Conservation (phyloP, 495 filamentous ascomycete genomes). For the Hypoxylon rickii region DNA sequence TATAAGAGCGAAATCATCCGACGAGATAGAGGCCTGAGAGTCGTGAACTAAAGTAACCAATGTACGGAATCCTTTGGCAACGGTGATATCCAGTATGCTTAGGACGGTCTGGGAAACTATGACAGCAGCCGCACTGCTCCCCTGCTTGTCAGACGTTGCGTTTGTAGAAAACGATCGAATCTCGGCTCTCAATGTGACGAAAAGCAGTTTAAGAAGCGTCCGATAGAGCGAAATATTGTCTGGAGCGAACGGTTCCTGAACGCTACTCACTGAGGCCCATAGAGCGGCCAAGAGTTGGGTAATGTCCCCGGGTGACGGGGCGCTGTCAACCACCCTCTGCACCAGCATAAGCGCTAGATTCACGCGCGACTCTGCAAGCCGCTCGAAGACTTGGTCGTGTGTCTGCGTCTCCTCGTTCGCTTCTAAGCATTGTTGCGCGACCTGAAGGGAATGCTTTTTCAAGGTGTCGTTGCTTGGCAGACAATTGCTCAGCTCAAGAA, state of each 20-base stretch:
- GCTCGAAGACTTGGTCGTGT: conserved; percentile 72
- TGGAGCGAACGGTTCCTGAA: conserved; percentile 65
- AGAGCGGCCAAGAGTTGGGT: conserved; percentile 64
- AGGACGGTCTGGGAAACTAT: conserved; percentile 61
- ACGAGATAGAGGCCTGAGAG: conserved; percentile 48
- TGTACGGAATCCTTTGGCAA: conserved; percentile 80
- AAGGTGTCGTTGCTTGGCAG: conserved; percentile 64
- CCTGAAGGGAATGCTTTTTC: conserved; percentile 64
- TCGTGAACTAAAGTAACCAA: conserved; percentile 77
- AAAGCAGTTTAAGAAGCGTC: conserved; percentile 80
- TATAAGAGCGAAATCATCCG: conserved; percentile 81
- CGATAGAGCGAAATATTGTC: conserved; percentile 75
- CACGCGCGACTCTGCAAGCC: conserved; percentile 69
- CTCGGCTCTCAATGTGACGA: conserved; percentile 72
- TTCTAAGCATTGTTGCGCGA: conserved; percentile 72
- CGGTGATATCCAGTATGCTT: conserved; percentile 73
- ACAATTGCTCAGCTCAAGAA: conserved; percentile 77
- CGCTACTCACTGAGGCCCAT: conserved; percentile 68
- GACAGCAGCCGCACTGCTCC: conserved; percentile 40
- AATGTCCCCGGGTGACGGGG: conserved; percentile 63
- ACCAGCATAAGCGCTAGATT: conserved; percentile 77
- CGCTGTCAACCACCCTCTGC: conserved; percentile 71
- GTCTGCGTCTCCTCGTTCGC: conserved; percentile 68
- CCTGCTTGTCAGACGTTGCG: conserved; percentile 41
- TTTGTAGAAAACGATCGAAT: conserved; percentile 25